Percentiles rank a stretch among this genome's conserved stretches.
These are phyloP conservation scores for Podospora conica DNA, from an alignment of 495 filamentous ascomycete species.

Conservation along the genomic window DNA sequence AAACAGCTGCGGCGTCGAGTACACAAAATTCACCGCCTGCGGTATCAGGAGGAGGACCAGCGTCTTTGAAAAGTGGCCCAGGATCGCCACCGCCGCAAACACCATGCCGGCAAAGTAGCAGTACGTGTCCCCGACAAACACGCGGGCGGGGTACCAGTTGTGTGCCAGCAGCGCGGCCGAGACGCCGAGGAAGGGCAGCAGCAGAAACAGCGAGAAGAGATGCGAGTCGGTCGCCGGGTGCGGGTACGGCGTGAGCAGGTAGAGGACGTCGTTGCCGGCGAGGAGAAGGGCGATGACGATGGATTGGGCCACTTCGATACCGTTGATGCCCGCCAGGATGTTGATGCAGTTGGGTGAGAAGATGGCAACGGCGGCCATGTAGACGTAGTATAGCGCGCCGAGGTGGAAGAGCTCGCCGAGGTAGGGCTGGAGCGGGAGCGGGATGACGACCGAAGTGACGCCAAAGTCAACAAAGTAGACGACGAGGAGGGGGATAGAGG, in stretches of 20 bases:
- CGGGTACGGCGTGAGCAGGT: conserved; percentile 70
- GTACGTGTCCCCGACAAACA: conserved; percentile 97
- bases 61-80: conserved; percentile 98
- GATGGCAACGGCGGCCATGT: conserved; percentile 40
- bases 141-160: conserved; percentile 93
- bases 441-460: conserved; percentile 89
- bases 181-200: conserved; percentile 90
- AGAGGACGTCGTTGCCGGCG: conserved; percentile 73
- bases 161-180: conserved; percentile 79
- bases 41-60: conserved; percentile 84
- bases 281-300: conserved; percentile 82
- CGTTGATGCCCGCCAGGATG: conserved; percentile 95
- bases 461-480: conserved; percentile 99
- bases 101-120: conserved; percentile 99
- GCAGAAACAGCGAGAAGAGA: conserved; percentile 88
- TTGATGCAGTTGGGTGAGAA: conserved; percentile 87
- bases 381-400: conserved; percentile 58
- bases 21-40: conserved; percentile 94
- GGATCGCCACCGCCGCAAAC: conserved; percentile 91
- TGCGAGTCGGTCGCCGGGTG: conserved; percentile 96
- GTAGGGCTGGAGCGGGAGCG: conserved; percentile 74
- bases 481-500: conserved; percentile 86
- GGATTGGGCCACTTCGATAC: conserved; percentile 92
- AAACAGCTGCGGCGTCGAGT: conserved; percentile 87
- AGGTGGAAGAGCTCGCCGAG: conserved; percentile 78